Percentiles rank a stretch among this genome's conserved stretches.
Conservation (phyloP, 2,329 filamentous ascomycete genomes). For the Beauveria sp. region DNA sequence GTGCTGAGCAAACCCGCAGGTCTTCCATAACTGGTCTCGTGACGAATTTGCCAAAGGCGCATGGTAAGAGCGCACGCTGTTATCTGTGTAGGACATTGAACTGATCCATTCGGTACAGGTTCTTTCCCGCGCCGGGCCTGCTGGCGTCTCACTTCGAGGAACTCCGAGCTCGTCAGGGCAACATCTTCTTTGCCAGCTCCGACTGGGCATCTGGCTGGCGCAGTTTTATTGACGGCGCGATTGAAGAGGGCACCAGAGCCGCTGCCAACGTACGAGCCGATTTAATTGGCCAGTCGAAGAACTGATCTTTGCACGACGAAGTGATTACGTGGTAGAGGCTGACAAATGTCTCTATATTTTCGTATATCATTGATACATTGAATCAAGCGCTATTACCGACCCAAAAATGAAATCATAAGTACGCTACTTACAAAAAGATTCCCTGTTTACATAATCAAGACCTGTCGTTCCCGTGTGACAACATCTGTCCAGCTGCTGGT, state of each 20-base stretch:
- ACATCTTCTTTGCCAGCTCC: slow-evolving; percentile 38
- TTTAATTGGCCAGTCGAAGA: neutral
- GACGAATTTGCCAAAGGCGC: slow-evolving; percentile 40
- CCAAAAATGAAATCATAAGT: neutral
- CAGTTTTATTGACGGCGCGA: slow-evolving; percentile 43
- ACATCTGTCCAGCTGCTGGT: slow-evolving; percentile 23
- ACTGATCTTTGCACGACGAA: neutral
- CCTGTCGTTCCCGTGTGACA: slow-evolving; percentile 20
- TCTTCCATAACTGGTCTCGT: slow-evolving; percentile 42
- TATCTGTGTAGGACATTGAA: too few species aligned
- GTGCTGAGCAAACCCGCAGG: slow-evolving; percentile 15
- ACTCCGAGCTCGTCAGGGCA: slow-evolving; percentile 34
- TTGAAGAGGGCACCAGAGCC: slow-evolving; percentile 35
- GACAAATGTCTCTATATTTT: neutral
- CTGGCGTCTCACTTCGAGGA: slow-evolving; percentile 30
- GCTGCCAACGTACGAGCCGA: slow-evolving; percentile 17
- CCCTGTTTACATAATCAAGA: slow-evolving; percentile 22
- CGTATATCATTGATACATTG: neutral
- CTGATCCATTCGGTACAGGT: slow-evolving; percentile 14
- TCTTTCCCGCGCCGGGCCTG: slow-evolving; percentile 31
- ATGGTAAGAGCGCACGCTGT: slow-evolving; percentile 18
- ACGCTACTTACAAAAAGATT: neutral
- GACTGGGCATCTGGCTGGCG: slow-evolving; percentile 44
- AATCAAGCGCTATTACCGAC: neutral
- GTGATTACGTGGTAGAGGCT: neutral